A percentile compares a stretch with the other conserved stretches of the same genome.
These are phyloP conservation scores for Triticum monococcum DNA, from an alignment of 176 grass and related monocot species.

Conservation along the genomic window DNA sequence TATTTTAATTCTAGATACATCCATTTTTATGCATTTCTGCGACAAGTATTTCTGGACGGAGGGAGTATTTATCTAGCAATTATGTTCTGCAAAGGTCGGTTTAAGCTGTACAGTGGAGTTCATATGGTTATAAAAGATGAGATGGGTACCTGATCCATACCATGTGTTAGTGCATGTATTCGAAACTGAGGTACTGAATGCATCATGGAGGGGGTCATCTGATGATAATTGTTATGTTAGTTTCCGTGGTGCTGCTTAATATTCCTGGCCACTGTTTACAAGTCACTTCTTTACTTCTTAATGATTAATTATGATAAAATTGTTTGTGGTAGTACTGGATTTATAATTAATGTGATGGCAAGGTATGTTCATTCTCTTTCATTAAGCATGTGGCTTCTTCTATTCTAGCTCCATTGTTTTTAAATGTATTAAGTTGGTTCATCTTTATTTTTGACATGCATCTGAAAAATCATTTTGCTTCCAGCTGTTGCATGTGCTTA, in stretches of 20 bases:
- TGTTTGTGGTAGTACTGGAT: not conserved
- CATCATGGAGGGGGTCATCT: not conserved
- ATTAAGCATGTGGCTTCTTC: not conserved
- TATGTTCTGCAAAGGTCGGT: not conserved
- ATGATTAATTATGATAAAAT: not conserved
- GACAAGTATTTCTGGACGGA: too few relatives aligned
- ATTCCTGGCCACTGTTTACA: not conserved
- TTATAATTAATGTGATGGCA: not conserved
- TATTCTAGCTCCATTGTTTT: not conserved
- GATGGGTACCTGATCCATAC: not conserved
- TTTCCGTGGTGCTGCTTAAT: not conserved
- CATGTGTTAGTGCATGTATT: not conserved
- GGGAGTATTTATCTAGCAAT: not conserved
- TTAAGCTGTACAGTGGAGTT: not conserved
- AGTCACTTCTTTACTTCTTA: not conserved
- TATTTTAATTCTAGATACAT: too few relatives aligned
- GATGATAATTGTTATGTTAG: not conserved
- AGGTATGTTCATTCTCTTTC: not conserved
- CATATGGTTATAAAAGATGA: not conserved
- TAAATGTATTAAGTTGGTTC: not conserved
- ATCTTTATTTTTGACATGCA: not conserved
- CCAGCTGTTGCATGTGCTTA: conserved; percentile 7
- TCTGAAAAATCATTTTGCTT: not conserved
- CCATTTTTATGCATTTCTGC: too few relatives aligned
- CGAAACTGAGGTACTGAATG: not conserved